Percentiles rank a stretch among this genome's conserved stretches.
phyloP scores from a whole-genome alignment of 495 filamentous ascomycete genomes.

The Lepidopterella palustris region DNA sequence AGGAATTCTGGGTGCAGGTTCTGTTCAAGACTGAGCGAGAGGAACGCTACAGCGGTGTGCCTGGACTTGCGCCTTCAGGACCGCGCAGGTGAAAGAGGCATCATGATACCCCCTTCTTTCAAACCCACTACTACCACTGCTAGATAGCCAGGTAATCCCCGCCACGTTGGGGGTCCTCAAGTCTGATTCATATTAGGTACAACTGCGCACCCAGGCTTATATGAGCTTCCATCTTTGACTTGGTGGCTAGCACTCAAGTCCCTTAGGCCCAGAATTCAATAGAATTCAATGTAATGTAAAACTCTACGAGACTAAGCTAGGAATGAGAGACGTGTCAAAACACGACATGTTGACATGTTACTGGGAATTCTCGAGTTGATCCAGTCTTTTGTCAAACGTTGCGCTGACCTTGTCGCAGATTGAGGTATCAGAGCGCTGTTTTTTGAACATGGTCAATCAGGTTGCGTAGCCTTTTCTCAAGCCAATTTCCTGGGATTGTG shows the following conservation, averaged over 20 bases:
- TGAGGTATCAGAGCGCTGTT: no score
- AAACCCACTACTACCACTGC: not conserved
- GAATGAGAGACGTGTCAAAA: not conserved
- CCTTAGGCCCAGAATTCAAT: not conserved
- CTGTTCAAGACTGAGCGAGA: slow-evolving; percentile 99
- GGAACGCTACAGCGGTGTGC: slow-evolving; percentile 90
- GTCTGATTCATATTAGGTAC: not conserved
- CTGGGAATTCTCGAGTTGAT: no score
- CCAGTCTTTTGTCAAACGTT: no score
- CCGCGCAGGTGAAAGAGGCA: slow-evolving; percentile 20
- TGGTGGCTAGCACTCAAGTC: not conserved
- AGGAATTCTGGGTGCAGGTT: slow-evolving; percentile 98
- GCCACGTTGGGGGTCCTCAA: not conserved
- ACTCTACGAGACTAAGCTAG: not conserved
- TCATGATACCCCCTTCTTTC: not conserved
- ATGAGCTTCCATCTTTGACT: not conserved
- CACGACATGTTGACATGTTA: not conserved
- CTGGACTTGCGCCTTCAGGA: slow-evolving; percentile 64
- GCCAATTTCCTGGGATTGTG: not conserved
- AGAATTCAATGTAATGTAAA: no score
- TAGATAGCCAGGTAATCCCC: not conserved
- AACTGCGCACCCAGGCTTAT: not conserved
- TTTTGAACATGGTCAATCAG: no score
- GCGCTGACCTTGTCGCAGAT: no score
- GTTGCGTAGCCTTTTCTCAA: not conserved